Evolutionary conservation across 768 basidiomycete genomes (phyloP).

Genomic region (Artomyces pyxidatus): DNA sequence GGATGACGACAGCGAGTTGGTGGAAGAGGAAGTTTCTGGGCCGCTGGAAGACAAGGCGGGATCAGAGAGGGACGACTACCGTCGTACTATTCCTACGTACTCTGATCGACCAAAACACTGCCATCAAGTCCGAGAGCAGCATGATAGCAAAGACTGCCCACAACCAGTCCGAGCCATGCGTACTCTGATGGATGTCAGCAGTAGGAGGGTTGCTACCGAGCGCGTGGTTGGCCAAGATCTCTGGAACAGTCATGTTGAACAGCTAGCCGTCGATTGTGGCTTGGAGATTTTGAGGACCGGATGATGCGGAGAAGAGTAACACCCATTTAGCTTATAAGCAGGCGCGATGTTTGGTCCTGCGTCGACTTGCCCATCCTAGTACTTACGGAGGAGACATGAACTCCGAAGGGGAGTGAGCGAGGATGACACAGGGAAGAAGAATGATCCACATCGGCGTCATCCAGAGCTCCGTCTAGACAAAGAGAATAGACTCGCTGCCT

Average conservation of each 20-base stretch:
- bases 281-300: neutral
- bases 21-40: conserved; percentile 40
- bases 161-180: conserved; percentile 40
- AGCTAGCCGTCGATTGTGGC: neutral
- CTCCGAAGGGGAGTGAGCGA: too few relatives aligned
- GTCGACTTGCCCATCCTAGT: too few relatives aligned
- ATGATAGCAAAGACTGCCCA: conserved; percentile 50
- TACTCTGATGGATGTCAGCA: conserved; percentile 33
- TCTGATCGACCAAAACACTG: conserved; percentile 30
- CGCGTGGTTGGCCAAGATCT: neutral
- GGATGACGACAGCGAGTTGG: conserved; percentile 38
- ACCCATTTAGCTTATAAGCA: too few relatives aligned
- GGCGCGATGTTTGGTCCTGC: too few relatives aligned
- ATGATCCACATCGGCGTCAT: neutral
- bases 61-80: neutral
- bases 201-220: conserved; percentile 20
- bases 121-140: conserved; percentile 31
- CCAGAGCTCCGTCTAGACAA: too few relatives aligned
- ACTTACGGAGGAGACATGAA: too few relatives aligned
- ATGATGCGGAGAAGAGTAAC: neutral
- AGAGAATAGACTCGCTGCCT: too few relatives aligned
- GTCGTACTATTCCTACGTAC: conserved; percentile 16
- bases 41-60: conserved; percentile 20
- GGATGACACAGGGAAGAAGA: neutral
- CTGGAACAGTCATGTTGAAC: too few relatives aligned